Conservation (phyloP, 371 early-diverging fungal genomes). For the Rhizopus arrhizus region DNA sequence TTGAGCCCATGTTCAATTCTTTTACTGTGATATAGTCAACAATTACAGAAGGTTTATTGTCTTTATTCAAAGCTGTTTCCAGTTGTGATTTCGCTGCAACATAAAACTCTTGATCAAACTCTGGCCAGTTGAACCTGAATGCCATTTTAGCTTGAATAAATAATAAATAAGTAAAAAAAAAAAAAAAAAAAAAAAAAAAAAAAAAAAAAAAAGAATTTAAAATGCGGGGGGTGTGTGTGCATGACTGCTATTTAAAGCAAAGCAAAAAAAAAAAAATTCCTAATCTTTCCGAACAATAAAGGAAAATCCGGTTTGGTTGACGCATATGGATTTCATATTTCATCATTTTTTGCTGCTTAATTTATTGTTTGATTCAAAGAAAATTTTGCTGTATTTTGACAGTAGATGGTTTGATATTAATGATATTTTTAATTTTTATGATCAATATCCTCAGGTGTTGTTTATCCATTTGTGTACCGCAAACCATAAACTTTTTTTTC, state of each 20-base stretch:
- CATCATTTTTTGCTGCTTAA: too few relatives aligned
- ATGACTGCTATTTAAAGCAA: not conserved
- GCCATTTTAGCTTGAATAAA: conserved; percentile 64
- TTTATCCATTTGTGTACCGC: too few relatives aligned
- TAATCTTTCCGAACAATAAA: too few relatives aligned
- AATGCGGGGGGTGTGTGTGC: not conserved
- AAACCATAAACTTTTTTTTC: too few relatives aligned
- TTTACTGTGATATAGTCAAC: conserved; percentile 88
- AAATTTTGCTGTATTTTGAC: too few relatives aligned
- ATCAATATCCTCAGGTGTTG: too few relatives aligned
- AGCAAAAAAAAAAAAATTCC: too few relatives aligned
- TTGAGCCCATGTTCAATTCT: conserved; percentile 92
- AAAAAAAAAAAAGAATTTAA: conserved; percentile 2
- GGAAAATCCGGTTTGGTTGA: too few relatives aligned
- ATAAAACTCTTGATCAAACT: conserved; percentile 83
- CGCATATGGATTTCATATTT: too few relatives aligned
- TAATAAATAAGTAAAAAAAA: not conserved
- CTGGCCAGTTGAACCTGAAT: conserved; percentile 95
- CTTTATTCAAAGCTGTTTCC: conserved; percentile 89
- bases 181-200: conserved; percentile 3
- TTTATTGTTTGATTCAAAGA: too few relatives aligned
- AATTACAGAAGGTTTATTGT: conserved; percentile 87
- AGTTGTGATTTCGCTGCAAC: conserved; percentile 84
- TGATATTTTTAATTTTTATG: too few relatives aligned
- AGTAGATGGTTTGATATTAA: too few relatives aligned